These are phyloP conservation scores for Fraxinus latifolia DNA, from an alignment of 305 asterid genomes.

Conservation along the genomic window DNA sequence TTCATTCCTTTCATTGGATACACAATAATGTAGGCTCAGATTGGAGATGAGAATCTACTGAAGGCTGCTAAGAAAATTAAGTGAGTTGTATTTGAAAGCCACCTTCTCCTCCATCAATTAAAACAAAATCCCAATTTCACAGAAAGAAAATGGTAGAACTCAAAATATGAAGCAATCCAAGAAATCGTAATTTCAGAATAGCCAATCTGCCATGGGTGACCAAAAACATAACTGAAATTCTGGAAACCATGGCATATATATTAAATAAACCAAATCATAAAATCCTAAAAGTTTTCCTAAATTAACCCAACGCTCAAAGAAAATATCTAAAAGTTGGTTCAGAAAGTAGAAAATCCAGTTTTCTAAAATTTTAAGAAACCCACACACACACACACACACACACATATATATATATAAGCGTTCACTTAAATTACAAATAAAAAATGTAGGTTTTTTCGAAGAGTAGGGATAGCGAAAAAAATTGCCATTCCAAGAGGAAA, in stretches of 20 bases:
- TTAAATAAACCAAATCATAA: background rate
- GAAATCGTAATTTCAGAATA: background rate
- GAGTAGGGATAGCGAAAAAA: slow-evolving; percentile 17
- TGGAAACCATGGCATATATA: background rate
- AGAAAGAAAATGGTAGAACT: background rate
- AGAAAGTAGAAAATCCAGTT: slow-evolving; percentile 13
- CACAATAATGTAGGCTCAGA: background rate
- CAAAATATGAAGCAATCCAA: background rate
- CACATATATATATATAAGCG: background rate
- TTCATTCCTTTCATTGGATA: background rate
- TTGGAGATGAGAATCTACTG: background rate
- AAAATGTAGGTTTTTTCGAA: slow-evolving; percentile 12
- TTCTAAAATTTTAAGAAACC: background rate
- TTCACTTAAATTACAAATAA: background rate
- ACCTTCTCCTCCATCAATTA: slow-evolving; percentile 1
- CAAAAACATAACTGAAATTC: background rate
- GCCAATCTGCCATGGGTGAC: background rate
- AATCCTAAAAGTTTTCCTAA: background rate
- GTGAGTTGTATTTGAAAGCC: background rate
- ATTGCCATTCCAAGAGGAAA: background rate
- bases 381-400: too few relatives aligned
- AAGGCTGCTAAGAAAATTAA: background rate
- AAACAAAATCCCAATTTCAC: slow-evolving; percentile 4
- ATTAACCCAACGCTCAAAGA: slow-evolving; percentile 12
- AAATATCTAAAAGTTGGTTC: slow-evolving; percentile 24